Base-by-base conservation (phyloP, 805 yeast genomes). In the Hanseniaspora mollemarum region DNA sequence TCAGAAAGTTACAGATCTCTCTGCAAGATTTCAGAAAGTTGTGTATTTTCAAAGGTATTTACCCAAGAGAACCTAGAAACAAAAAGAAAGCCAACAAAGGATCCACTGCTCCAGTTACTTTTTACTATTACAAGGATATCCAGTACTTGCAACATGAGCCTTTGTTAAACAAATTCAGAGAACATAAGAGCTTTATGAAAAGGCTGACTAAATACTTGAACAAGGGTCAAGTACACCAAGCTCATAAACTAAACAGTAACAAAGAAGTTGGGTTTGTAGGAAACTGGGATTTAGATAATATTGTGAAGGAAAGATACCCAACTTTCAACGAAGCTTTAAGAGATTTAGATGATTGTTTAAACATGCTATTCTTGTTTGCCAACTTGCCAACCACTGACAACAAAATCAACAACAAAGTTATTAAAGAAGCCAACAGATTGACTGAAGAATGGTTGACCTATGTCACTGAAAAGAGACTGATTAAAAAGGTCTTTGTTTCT, bases 61-160 rank as follows among this genome's bases (percentile, higher is more conserved):
- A 87, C 64, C 98, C 98, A 50, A 78, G 98, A 65, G 96, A 87
- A 64, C 97, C 97, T 43, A 74, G 88, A 60, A 87, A 86, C 68
- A 92, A 88, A 71, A 87, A 83, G 78, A 88, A 87, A 74, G 96
- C 96, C 54, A 90, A 87, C 68, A 92, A 87, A 68, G 97, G 98
- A 21, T 84, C 95, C n/a, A 86, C 96, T 7, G 94, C 94, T 24
- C 95, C 95, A 43, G 83, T 83, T 22, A 92, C 98, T 3, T 94
- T 92, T 65, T 92, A 92, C 70, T 90, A 87, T 66, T 67, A 82
- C 56, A 92, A 87, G 67, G 98, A 92, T 66, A 92, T 92, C 57
- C 95, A 88, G 67, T 92, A 90, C 66, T 72, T 92, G 59, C 70
- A 87, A 71, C 98, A 92, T 66, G 98, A 92, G 70, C 97, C 97